Evolutionary conservation across 176 grass and related monocot genomes (phyloP).

Genomic region (Avena eriantha): DNA sequence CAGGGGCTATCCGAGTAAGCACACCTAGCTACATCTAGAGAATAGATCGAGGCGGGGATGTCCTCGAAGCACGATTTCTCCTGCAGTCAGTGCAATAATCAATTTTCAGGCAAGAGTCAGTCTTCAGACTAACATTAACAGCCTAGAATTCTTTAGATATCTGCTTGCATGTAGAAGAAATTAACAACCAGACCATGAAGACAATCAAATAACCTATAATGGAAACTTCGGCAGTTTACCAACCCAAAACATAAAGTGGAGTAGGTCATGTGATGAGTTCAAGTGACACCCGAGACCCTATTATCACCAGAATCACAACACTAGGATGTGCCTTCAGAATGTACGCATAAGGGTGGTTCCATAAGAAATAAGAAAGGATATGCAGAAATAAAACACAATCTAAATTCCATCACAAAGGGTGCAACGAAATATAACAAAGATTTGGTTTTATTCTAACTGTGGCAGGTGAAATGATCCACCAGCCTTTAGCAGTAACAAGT

Average conservation of each 20-base stretch:
- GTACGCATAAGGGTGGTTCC: background rate
- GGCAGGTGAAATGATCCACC: too few relatives aligned
- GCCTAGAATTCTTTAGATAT: conserved; percentile 84
- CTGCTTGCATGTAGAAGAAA: conserved; percentile 47
- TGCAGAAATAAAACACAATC: conserved; percentile 2
- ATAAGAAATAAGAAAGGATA: background rate
- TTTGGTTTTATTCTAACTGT: background rate
- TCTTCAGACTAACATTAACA: conserved; percentile 88
- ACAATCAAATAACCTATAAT: conserved; percentile 21
- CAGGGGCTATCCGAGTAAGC: too few relatives aligned
- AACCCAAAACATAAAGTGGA: conserved; percentile 98
- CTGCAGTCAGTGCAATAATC: too few relatives aligned
- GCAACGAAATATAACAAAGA: background rate
- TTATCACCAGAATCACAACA: conserved; percentile 38
- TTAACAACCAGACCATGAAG: conserved; percentile 27
- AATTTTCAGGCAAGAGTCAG: background rate
- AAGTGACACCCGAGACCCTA: conserved; percentile 91
- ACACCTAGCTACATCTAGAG: too few relatives aligned
- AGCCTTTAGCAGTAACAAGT: too few relatives aligned
- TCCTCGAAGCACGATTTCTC: too few relatives aligned
- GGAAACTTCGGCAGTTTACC: conserved; percentile 67
- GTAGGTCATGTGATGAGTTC: conserved; percentile 86
- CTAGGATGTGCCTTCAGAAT: conserved; percentile 25
- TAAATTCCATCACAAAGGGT: background rate
- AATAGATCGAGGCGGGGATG: too few relatives aligned